Percentiles rank a stretch among this genome's conserved stretches.
Conservation (phyloP, 176 grass and related monocot genomes). For the Aegilops speltoides region DNA sequence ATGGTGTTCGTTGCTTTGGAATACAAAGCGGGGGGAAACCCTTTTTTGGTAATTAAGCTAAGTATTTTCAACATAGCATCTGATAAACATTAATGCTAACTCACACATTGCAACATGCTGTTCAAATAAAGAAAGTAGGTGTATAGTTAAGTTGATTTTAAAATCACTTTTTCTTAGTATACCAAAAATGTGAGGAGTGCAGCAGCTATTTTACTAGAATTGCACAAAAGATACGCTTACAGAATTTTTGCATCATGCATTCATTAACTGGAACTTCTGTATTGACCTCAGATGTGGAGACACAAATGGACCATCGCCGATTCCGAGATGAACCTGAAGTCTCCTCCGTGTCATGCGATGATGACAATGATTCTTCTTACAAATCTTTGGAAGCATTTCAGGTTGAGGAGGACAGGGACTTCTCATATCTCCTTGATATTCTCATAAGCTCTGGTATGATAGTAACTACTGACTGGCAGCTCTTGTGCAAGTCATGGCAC, state of each 20-base stretch:
- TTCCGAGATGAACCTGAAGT: slow-evolving; percentile 44
- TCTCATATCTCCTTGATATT: slow-evolving; percentile 72
- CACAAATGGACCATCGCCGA: slow-evolving; percentile 6
- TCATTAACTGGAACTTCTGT: slow-evolving; percentile 15
- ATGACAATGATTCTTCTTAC: slow-evolving; percentile 34
- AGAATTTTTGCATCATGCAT: neutral
- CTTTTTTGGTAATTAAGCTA: too few species aligned
- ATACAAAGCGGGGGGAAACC: too few species aligned
- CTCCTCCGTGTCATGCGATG: slow-evolving; percentile 30
- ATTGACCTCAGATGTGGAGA: slow-evolving; percentile 24
- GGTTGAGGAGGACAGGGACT: slow-evolving; percentile 65
- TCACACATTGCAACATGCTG: too few species aligned
- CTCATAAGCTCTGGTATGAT: slow-evolving; percentile 55
- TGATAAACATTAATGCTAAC: too few species aligned
- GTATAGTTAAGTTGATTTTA: neutral
- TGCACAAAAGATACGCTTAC: neutral
- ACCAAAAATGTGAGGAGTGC: neutral
- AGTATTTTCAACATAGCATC: too few species aligned
- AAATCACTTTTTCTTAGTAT: neutral
- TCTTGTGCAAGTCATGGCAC: slow-evolving; percentile 53
- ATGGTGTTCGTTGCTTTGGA: too few species aligned
- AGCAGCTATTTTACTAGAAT: neutral
- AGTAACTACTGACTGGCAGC: slow-evolving; percentile 31
- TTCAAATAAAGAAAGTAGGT: too few species aligned
- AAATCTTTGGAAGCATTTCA: slow-evolving; percentile 50